A percentile compares a stretch with the other conserved stretches of the same genome.
These are phyloP conservation scores for Lyophyllum atratum DNA, from an alignment of 768 basidiomycete species.

Conservation along the genomic window DNA sequence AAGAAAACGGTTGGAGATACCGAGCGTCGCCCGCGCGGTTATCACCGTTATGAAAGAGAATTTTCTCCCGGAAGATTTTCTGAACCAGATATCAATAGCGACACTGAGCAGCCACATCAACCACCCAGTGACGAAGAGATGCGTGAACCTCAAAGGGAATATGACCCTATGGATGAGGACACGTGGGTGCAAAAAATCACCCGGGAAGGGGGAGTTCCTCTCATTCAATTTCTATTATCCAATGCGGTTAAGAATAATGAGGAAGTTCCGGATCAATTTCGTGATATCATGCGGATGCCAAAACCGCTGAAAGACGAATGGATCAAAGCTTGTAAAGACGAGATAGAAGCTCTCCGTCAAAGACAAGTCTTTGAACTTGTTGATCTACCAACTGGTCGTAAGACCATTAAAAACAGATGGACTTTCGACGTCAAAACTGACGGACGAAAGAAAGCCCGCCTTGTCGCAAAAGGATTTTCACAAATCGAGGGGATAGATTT, in stretches of 20 bases:
- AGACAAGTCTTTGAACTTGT: slow-evolving; percentile 1
- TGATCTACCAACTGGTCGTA: slow-evolving; percentile 5
- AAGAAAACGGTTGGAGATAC: not conserved
- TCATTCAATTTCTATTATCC: not conserved
- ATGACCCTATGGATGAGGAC: not conserved
- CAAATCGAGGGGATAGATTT: slow-evolving; percentile 38
- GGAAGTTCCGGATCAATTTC: not conserved
- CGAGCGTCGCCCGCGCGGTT: too few species aligned
- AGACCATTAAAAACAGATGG: slow-evolving; percentile 7
- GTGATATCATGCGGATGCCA: not conserved
- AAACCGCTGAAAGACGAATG: not conserved
- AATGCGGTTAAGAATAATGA: not conserved
- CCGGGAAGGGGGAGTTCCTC: too few species aligned
- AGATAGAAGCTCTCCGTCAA: not conserved
- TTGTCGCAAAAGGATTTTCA: slow-evolving; percentile 41
- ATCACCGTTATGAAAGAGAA: too few species aligned
- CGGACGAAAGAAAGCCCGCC: slow-evolving; percentile 21
- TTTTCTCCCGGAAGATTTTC: too few species aligned
- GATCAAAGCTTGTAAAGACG: not conserved
- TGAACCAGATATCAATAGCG: too few species aligned
- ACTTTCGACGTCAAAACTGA: slow-evolving; percentile 5
- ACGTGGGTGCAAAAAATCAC: not conserved
- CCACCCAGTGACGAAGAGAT: not conserved
- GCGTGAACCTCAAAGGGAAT: not conserved
- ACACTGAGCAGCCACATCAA: too few species aligned